Conservation (phyloP, 208 protist species). For the Trypanosoma boissoni region DNA sequence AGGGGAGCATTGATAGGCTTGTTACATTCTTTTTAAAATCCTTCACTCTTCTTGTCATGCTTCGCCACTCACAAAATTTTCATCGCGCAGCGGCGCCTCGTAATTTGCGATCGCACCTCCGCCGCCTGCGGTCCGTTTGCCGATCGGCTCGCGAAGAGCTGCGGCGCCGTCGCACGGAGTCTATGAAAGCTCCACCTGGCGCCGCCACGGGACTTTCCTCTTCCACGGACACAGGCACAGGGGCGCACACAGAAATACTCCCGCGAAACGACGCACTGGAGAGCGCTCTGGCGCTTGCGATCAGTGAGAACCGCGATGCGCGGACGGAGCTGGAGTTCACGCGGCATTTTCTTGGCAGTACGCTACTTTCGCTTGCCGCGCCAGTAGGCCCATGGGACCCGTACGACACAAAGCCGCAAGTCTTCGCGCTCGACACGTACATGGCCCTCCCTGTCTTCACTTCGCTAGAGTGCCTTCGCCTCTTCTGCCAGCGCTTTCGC, state of each 20-base stretch:
- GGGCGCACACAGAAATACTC: slow-evolving; percentile 34
- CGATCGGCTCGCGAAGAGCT: slow-evolving; percentile 3
- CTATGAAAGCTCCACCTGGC: neutral
- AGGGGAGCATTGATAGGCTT: too few relatives aligned
- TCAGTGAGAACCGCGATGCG: slow-evolving; percentile 73
- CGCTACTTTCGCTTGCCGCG: slow-evolving; percentile 76
- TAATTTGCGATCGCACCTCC: slow-evolving; percentile 16
- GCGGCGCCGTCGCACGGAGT: neutral
- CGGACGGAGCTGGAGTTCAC: slow-evolving; percentile 81
- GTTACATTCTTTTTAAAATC: neutral
- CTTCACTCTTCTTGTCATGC: neutral
- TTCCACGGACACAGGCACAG: neutral
- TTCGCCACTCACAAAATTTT: slow-evolving; percentile 2
- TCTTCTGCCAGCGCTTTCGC: slow-evolving; percentile 69
- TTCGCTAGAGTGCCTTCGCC: slow-evolving; percentile 59
- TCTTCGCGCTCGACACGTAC: slow-evolving; percentile 83
- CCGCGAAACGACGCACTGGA: slow-evolving; percentile 70
- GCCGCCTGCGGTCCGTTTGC: slow-evolving; percentile 16
- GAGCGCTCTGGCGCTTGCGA: slow-evolving; percentile 67
- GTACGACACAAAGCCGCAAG: slow-evolving; percentile 86
- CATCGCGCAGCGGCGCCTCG: slow-evolving; percentile 9
- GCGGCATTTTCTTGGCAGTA: slow-evolving; percentile 66
- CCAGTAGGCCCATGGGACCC: slow-evolving; percentile 79
- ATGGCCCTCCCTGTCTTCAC: slow-evolving; percentile 88
- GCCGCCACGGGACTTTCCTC: slow-evolving; percentile 8